A percentile compares a stretch with the other conserved stretches of the same genome.
phyloP scores from a whole-genome alignment of 2,329 filamentous ascomycete species.

The Aaosphaeria arxii region DNA sequence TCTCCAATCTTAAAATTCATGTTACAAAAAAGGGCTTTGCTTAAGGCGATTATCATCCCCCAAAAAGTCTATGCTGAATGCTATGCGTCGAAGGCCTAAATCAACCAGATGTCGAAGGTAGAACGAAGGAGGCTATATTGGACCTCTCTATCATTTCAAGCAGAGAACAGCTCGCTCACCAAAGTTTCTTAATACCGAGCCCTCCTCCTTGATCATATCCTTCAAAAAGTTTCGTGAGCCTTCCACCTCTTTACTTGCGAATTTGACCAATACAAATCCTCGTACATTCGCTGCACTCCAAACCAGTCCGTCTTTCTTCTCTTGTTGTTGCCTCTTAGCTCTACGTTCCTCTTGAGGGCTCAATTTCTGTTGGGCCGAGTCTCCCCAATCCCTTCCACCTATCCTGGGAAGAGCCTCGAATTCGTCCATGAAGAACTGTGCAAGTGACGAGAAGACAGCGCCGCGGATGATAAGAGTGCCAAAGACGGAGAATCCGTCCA shows the following conservation, averaged over 20 bases:
- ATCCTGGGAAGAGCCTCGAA: slow-evolving; percentile 78
- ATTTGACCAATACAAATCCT: slow-evolving; percentile 87
- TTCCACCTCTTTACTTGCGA: slow-evolving; percentile 79
- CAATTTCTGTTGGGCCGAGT: slow-evolving; percentile 35
- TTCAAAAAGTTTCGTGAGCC: slow-evolving; percentile 77
- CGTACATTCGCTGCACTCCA: slow-evolving; percentile 39
- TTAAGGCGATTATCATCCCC: too few species aligned
- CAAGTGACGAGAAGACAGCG: slow-evolving; percentile 62
- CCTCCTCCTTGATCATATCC: slow-evolving; percentile 70
- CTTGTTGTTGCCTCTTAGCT: slow-evolving; percentile 53
- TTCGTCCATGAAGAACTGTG: slow-evolving; percentile 73
- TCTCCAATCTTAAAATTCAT: too few species aligned
- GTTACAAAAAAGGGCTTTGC: too few species aligned
- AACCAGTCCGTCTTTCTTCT: slow-evolving; percentile 43
- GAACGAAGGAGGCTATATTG: too few species aligned
- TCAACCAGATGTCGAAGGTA: too few species aligned
- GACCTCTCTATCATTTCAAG: slow-evolving; percentile 18
- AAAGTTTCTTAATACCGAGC: slow-evolving; percentile 67
- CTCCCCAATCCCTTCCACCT: slow-evolving; percentile 73
- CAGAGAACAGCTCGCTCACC: slow-evolving; percentile 81
- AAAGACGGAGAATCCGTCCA: slow-evolving; percentile 73
- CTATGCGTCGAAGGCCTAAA: too few species aligned
- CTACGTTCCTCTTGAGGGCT: slow-evolving; percentile 49
- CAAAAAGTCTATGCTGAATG: too few species aligned
- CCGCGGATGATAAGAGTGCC: slow-evolving; percentile 85